Base-by-base conservation (phyloP, 352 stramenopile genomes). In the Pythium phragmitis region DNA sequence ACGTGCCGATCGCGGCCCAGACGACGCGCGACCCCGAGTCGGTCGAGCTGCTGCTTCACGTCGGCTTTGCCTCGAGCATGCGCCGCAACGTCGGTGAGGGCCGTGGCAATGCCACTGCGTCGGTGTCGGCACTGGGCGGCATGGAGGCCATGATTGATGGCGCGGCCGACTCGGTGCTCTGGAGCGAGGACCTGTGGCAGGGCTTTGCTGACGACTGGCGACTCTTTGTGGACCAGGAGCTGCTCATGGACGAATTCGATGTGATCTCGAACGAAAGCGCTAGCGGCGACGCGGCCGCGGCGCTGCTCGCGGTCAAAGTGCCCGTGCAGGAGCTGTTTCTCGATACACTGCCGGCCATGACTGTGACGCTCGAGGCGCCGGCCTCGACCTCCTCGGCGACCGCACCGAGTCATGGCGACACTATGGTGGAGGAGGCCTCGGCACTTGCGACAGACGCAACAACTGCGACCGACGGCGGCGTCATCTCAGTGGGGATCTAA, bases 61-160 rank as follows among this genome's bases (percentile, higher is more conserved):
- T 92, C 4, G 85, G 81, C 16, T 92, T 90, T 54, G 84, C 85
- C 0, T 76, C 81, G 0, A 87, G 70, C 47, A 58, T 82, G 53
- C 63, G 60, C 23, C 68, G 63, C 17, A 67, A 33, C 26, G 53
- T 66, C 13, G 45, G 47, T 4, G 23, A 50, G 14, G 19, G 26
- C 7, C 26, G 26, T 30, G 26, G 26, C 26, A 5, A 30, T 30
- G 26, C 41, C 6, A 45, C 36, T 14, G 39, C 19, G 34, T 30
- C 26, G 6, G 3, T 46, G 26, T 57, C 60, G 45, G 56, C 67
- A 33, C 39, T 65, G 19, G 60, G 42, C 6, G 52, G 33, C 16
- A 53, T 70, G 30, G 34, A 56, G 17, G 55, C 60, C 6, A 70
- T 76, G 63, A 45, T 62, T 3, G 67, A 75, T 23, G 67, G 42